Percentiles rank a stretch among this genome's conserved stretches.
These are phyloP conservation scores for Cordyceps farinosa DNA, from an alignment of 2,329 filamentous ascomycete species.

Conservation along the genomic window DNA sequence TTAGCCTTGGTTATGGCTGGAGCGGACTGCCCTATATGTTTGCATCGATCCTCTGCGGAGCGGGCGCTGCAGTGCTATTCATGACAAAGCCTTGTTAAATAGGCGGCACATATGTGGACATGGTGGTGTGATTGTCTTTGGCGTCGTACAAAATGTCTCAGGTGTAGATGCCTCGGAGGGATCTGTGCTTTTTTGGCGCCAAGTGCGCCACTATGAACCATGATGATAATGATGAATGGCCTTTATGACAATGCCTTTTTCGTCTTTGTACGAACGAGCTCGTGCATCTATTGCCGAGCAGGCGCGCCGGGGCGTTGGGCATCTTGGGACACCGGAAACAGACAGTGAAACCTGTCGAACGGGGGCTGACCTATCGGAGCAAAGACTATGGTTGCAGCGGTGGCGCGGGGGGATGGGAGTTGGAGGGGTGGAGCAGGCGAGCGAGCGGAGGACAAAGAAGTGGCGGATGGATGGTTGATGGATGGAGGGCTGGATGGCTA, in stretches of 20 bases:
- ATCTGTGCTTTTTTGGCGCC: constrained; percentile 3
- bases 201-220: neutral
- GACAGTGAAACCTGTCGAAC: neutral
- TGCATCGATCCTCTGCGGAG: constrained; percentile 1
- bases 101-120: neutral
- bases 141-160: neutral
- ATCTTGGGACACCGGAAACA: neutral
- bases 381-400: neutral
- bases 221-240: neutral
- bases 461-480: neutral
- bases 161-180: neutral
- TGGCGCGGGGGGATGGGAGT: neutral
- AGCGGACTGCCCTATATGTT: constrained; percentile 4
- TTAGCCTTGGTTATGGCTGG: constrained; percentile 3
- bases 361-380: constrained; percentile 10
- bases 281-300: neutral
- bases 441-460: neutral
- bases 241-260: neutral
- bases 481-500: neutral
- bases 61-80: neutral
- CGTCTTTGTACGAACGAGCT: neutral
- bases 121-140: neutral
- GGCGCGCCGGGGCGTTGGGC: neutral
- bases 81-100: neutral
- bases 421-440: constrained; percentile 7